A percentile compares a stretch with the other conserved stretches of the same genome.
Conservation (phyloP, 768 basidiomycete species). For the Mycena crocata region DNA sequence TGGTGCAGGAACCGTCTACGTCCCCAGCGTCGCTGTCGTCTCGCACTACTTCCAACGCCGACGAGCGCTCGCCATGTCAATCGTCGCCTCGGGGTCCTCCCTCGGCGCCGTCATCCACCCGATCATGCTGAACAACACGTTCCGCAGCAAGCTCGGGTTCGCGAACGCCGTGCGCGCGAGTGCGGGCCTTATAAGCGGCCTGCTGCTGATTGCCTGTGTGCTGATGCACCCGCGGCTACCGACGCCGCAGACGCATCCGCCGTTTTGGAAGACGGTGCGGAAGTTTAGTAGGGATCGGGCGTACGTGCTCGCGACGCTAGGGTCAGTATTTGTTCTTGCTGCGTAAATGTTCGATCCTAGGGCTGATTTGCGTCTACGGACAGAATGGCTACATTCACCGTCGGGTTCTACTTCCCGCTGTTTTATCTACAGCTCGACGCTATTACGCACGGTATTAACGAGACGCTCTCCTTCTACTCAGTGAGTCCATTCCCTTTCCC, state of each 20-base stretch:
- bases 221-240: slow-evolving; percentile 54
- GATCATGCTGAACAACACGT: slow-evolving; percentile 58
- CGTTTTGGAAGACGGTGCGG: slow-evolving; percentile 15
- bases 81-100: slow-evolving; percentile 58
- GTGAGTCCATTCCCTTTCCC: no score
- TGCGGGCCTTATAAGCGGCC: slow-evolving; percentile 51
- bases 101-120: slow-evolving; percentile 59
- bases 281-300: slow-evolving; percentile 36
- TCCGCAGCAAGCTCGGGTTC: slow-evolving; percentile 51
- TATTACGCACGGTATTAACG: slow-evolving; percentile 39
- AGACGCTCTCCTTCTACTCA: slow-evolving; percentile 51
- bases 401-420: slow-evolving; percentile 44
- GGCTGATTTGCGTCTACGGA: neutral
- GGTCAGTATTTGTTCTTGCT: slow-evolving; percentile 32
- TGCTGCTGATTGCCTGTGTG: slow-evolving; percentile 53
- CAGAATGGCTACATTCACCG: slow-evolving; percentile 33
- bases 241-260: slow-evolving; percentile 39
- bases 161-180: slow-evolving; percentile 54
- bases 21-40: slow-evolving; percentile 57
- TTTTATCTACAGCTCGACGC: slow-evolving; percentile 55
- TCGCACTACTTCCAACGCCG: slow-evolving; percentile 58
- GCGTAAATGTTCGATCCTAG: neutral
- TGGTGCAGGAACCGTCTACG: slow-evolving; percentile 55
- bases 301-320: slow-evolving; percentile 36
- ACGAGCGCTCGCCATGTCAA: slow-evolving; percentile 58